Evolutionary conservation across 805 yeast species (phyloP), one percentile per base, ranked within the genome.

Genomic region (Pichia paraexigua): DNA sequence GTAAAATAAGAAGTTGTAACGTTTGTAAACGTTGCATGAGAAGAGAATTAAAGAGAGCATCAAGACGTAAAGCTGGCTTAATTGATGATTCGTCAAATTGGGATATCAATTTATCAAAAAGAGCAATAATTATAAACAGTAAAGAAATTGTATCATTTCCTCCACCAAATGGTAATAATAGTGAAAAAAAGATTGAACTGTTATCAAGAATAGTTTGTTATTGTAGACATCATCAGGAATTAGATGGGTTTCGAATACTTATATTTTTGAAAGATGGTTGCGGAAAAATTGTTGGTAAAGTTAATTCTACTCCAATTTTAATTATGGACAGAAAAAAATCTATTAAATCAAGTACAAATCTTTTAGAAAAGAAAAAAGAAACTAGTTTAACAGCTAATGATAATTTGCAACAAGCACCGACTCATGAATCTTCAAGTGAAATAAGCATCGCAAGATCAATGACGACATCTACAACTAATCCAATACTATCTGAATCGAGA

Each of bases 271-370:
- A 80, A 55, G 82, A 91, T 65, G 63, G 72, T 51, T 63, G 72
- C 10, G 85, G 83, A 22, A 72, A 75, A 24, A 74, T 89, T 5
- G 75, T 92, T 18, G 97, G 91, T 8, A 83, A 83, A 59, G 80
- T 80, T 21, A 65, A 84, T 9, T 80, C 96, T 0, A 70, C 82
- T 10, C 81, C 89, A 7, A 87, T 92, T 30, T 84, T 88, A 84
- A 90, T 92, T 47, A 92, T 95, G 81, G 98, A 94, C 67, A 83
- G 95, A 67, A 95, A 92, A 75, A 91, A 88, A 67, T 75, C 79
- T 21, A 63, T 68, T 17, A 62, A 73, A 32, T 58, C 57, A n/a
- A 59, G 39, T 35, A 35, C 39, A 3, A 35, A 35, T 35, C 39
- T 35, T 21, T 18, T 28, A 9, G 24, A 25, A 24, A 54, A 58